A percentile compares a stretch with the other conserved stretches of the same genome.
Conservation (phyloP, 2,329 filamentous ascomycete genomes). For the Arthrobotrys iridis region DNA sequence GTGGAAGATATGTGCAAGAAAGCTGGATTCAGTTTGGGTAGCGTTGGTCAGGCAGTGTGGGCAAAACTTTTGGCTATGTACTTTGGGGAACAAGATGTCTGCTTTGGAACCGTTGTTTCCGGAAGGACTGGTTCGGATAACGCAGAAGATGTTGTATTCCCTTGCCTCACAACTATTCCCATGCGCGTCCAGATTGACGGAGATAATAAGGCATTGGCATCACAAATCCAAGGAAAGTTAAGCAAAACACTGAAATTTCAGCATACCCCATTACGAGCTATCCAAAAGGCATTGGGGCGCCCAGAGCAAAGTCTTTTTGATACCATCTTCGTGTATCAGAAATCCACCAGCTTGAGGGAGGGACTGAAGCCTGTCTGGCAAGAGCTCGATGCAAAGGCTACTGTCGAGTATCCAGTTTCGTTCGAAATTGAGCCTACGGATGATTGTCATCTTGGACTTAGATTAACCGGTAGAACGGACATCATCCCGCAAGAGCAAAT, state of each 20-base stretch:
- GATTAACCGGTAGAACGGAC: conserved; percentile 73
- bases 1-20: conserved; percentile 63
- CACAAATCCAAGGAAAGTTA: conserved; percentile 73
- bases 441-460: conserved; percentile 67
- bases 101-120: conserved; percentile 80
- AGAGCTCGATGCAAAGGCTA: conserved; percentile 72
- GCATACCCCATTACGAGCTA: conserved; percentile 74
- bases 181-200: conserved; percentile 69
- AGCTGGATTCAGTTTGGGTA: conserved; percentile 77
- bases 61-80: conserved; percentile 78
- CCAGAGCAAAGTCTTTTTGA: conserved; percentile 78
- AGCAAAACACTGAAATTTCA: conserved; percentile 74
- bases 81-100: conserved; percentile 76
- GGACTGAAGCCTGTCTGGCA: conserved; percentile 66
- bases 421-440: conserved; percentile 75
- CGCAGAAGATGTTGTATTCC: conserved; percentile 73
- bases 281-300: conserved; percentile 77
- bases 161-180: conserved; percentile 84
- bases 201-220: conserved; percentile 69
- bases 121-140: conserved; percentile 72
- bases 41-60: conserved; percentile 81
- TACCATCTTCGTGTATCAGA: conserved; percentile 85
- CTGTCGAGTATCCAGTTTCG: conserved; percentile 77
- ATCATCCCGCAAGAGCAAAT: conserved; percentile 76
- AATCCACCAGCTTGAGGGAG: conserved; percentile 61